Percentiles rank a stretch among this genome's conserved stretches.
These are phyloP conservation scores for Nothopassalora personata DNA, from an alignment of 2,329 filamentous ascomycete species.

Conservation along the genomic window DNA sequence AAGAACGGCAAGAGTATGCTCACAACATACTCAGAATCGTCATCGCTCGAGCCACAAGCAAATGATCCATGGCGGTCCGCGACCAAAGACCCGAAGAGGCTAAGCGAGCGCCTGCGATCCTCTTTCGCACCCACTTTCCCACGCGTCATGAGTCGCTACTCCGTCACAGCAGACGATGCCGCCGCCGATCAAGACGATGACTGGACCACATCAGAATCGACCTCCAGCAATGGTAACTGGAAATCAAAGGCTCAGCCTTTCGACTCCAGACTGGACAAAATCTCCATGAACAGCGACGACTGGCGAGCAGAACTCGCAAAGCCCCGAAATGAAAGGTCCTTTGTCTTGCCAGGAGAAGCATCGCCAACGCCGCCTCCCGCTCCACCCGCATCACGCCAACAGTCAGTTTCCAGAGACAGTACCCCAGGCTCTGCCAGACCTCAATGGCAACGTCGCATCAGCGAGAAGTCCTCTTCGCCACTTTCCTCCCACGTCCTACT, in stretches of 20 bases:
- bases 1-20: constrained; percentile 13
- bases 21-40: constrained; percentile 26
- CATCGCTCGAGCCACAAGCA: constrained; percentile 27
- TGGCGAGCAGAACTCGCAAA: constrained; percentile 24
- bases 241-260: neutral
- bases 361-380: constrained; percentile 33
- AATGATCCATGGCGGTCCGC: neutral
- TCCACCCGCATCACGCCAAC: constrained; percentile 13
- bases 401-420: neutral
- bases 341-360: constrained; percentile 31
- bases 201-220: constrained; percentile 13
- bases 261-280: neutral
- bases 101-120: constrained; percentile 24
- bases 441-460: constrained; percentile 6
- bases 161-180: constrained; percentile 18
- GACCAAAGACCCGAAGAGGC: constrained; percentile 20
- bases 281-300: constrained; percentile 14
- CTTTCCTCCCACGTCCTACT: constrained; percentile 18
- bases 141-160: constrained; percentile 24
- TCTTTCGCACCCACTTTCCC: constrained; percentile 28
- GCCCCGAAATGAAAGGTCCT: constrained; percentile 28
- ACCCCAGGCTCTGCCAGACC: neutral
- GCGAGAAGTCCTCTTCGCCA: constrained; percentile 23
- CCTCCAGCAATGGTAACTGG: neutral
- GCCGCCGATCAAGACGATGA: constrained; percentile 15